Base-by-base conservation (phyloP, 2,329 filamentous ascomycete species). In the Botrytis galanthina region DNA sequence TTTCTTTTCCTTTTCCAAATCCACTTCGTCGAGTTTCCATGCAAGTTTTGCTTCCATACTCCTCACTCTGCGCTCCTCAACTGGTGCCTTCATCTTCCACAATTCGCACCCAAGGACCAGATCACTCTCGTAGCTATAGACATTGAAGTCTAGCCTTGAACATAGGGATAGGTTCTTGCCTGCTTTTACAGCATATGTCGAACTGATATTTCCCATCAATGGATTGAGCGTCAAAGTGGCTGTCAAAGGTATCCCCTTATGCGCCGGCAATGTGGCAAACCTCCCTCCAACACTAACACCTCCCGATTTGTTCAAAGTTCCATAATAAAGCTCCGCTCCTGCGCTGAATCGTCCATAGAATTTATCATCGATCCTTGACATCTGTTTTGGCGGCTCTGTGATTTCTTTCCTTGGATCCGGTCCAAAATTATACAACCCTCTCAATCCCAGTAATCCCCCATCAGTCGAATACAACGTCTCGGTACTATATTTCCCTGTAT, bases 71-170 rank as follows among this genome's bases (percentile, higher is more conserved):
- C 73, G 76, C 63, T 73, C 76, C 37, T 75, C 70, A 20, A 75
- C 71, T 68, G 73, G 79, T 51, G 63, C 74, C 46, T 81, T 82
- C 75, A 89, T 91, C 79, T 93, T 90, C 95, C 96, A 99, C 61
- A 98, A 85, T 84, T 99, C 96, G 84, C 94, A 93, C 22, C 96
- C 96, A 37, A 98, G 88, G 39, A 94, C 91, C 86, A 97, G 92
- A 74, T 96, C 93, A 80, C 94, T 97, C 84, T 99, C 96, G 84
- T 98, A 99, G 81, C 94, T 97, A 83, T 98, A 98, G 68, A 98
- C 92, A 80, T 99, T 99, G 84, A 99, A 99, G 80, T 97, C 94
- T 84, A 98, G 95, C 68, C 92, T 90, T 35, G 94, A 97, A 76
- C 94, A 96, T 68, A 99, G 87, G 18, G 94, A 93, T 77, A 97